Base-by-base conservation (phyloP, 2,329 filamentous ascomycete species). In the Acrocalymma vagum region DNA sequence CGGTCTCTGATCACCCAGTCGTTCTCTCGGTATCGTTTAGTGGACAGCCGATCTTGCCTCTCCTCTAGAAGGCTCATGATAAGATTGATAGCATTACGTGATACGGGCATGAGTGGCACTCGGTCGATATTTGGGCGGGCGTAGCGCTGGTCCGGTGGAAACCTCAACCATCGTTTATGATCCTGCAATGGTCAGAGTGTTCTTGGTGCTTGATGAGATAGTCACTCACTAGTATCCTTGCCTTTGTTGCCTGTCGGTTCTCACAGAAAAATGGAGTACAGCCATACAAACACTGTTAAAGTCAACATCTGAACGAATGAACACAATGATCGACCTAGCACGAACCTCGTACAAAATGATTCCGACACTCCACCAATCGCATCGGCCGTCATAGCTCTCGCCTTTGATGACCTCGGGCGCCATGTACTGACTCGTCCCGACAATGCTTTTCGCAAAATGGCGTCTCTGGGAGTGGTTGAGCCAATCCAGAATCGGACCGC, bases 371-470 rank as follows among this genome's bases (percentile, higher is more conserved):
- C 89, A 97, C 90, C 82, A 97, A 71, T 97, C 93, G 71, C 93
- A 97, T 62, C 93, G 81, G 20, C 89, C 93, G 71, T 97, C 94
- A 67, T 97, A 97, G 24, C 80, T 74, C 32, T 90, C 81, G 18
- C 92, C 90, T 52, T 81, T 78, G 42, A 96, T 86, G 13, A 97
- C 89, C 73, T 97, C 94, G 2, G 93, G 93, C 1, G 94, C 93
- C 94, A 96, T 97, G 74, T 97, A 97, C 65, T 96, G 93, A 65
- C 91, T 96, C 3, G 94, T 97, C 3, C 93, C 93, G 9, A 97
- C 93, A 1, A 96, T 85, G 29, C 91, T 96, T 54, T 85, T 83
- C 1, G 93, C 93, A 22, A 90, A 80, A 22, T 82, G 81, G 25
- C 90, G 84, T 53, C 85, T 86, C 34, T 75, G 72, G 5, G 65